Base-by-base conservation (phyloP, 176 grass and related monocot species). In the Chrysopogon serrulatus region DNA sequence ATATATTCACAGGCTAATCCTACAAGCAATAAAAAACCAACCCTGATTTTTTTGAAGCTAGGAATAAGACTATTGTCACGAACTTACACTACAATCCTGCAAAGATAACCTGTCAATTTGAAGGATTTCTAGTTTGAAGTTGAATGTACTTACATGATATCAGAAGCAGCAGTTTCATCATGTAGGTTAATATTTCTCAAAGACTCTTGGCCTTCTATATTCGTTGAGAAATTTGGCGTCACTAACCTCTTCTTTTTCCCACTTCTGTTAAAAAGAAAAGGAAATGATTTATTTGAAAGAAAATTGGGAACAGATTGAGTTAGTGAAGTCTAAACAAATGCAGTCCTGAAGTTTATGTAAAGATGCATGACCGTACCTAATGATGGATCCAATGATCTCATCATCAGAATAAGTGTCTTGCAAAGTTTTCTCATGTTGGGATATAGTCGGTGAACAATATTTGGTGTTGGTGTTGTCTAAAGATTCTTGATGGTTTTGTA, bases 331-430 rank as follows among this genome's bases (percentile, higher is more conserved):
- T 57, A 19, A 67, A 78, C 32, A 33, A 83, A 39, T 31, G 36
- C 34, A 60, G 77, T n/a, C n/a, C 8, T 64, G 39, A 15, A 79
- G 39, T 48, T 60, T 26, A 83, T n/a, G 65, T 47, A 61, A 66
- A 89, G 51, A 45, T 51, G 67, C 77, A 73, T 70, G 53, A 41
- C 60, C 71, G 79, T 65, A 98, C 95, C 93, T 86, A 83, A 83
- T 23, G 77, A 98, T 73, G 73, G 88, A 83, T 37, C 74, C 80
- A 69, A 86, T 91, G 32, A 53, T 81, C 57, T 93, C 90, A 65
- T 86, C 40, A 67, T 94, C 88, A 85, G 88, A 84, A 90, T 87
- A 39, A 33, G 19, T 28, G 19, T 65, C 84, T 75, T 54, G 45
- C 41, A 16, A 76, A 83, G 24, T 30, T 76, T 91, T 87, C 63